A percentile compares a stretch with the other conserved stretches of the same genome.
Conservation (phyloP, 305 asterid species). For the Fraxinus nigra region DNA sequence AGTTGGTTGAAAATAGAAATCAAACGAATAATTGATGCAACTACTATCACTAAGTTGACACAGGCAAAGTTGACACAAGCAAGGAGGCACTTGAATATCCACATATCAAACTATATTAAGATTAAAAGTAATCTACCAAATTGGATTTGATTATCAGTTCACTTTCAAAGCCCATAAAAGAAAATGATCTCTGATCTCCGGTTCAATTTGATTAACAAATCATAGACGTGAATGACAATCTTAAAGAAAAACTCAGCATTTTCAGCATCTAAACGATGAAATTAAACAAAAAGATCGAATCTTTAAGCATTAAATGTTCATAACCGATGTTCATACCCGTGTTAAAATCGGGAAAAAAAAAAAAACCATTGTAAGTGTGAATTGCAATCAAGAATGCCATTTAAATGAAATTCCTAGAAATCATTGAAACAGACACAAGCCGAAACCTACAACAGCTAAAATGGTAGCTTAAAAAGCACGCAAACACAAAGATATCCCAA, state of each 20-base stretch:
- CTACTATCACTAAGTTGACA: not conserved
- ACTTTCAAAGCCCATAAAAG: not conserved
- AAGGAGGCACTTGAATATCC: conserved; percentile 3
- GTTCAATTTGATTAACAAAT: not conserved
- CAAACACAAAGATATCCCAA: not conserved
- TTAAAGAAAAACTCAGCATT: conserved; percentile 15
- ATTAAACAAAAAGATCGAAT: conserved; percentile 3
- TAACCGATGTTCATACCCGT: conserved; percentile 12
- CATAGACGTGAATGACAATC: conserved; percentile 16
- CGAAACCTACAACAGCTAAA: conserved; percentile 19
- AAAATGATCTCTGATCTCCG: not conserved
- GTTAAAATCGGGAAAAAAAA: not conserved
- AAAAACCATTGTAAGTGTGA: conserved; percentile 3
- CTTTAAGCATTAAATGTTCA: conserved; percentile 21
- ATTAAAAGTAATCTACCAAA: conserved; percentile 15
- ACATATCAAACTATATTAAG: conserved; percentile 2
- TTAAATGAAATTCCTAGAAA: conserved; percentile 1
- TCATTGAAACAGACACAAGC: not conserved
- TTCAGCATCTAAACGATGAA: conserved; percentile 13
- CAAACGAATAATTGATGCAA: not conserved
- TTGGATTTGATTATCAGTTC: conserved; percentile 25
- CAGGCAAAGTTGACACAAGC: not conserved
- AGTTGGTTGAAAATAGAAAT: not conserved
- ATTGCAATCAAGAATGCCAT: not conserved
- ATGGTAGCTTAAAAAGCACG: conserved; percentile 25